Conservation (phyloP, 345 rosid genomes). For the Mangifera indica region DNA sequence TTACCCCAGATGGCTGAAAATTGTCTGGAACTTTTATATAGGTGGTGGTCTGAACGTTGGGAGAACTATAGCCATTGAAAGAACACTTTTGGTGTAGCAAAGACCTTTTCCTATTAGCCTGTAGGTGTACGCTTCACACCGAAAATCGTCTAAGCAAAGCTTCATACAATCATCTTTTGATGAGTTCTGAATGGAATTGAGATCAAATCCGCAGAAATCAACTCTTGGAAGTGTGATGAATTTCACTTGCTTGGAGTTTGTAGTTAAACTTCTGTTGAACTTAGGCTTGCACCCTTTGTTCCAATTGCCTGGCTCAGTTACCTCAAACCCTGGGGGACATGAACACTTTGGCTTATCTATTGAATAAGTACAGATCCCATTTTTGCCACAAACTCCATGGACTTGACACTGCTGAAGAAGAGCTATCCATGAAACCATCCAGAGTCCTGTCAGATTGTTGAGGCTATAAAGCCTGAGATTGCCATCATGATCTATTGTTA, state of each 20-base stretch:
- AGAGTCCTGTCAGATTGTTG: background rate
- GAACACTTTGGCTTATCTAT: conserved; percentile 16
- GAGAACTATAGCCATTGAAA: background rate
- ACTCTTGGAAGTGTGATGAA: background rate
- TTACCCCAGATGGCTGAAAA: background rate
- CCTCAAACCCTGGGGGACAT: conserved; percentile 21
- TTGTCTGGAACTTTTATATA: background rate
- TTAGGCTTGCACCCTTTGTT: conserved; percentile 22
- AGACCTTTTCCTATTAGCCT: background rate
- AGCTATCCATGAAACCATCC: conserved; percentile 35
- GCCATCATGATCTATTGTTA: conserved; percentile 36
- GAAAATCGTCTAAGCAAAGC: background rate
- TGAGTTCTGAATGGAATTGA: background rate
- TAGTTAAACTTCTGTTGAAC: background rate
- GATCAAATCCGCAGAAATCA: background rate
- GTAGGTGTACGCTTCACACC: background rate
- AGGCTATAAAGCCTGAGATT: conserved; percentile 32
- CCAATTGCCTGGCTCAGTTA: conserved; percentile 18
- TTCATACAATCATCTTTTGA: background rate
- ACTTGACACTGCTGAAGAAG: conserved; percentile 20
- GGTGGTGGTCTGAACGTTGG: background rate
- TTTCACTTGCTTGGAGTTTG: background rate
- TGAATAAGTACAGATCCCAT: conserved; percentile 27
- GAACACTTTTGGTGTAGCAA: background rate
- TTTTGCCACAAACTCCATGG: conserved; percentile 40